Percentiles rank a stretch among this genome's conserved stretches.
Conservation (phyloP, 345 rosid genomes). For the Conringia planisiliqua region DNA sequence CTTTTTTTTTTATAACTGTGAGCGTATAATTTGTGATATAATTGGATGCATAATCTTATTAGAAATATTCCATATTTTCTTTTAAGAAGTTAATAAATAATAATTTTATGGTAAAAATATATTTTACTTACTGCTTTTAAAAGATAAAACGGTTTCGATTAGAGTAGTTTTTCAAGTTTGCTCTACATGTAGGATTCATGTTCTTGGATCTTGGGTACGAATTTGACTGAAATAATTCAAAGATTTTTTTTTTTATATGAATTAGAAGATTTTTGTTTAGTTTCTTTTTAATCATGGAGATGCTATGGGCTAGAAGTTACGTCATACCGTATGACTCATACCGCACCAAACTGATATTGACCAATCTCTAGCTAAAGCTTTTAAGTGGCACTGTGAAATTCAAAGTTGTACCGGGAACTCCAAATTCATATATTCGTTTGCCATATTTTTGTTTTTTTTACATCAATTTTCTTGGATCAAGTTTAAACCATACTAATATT, state of each 20-base stretch:
- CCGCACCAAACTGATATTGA: background rate
- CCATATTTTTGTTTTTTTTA: background rate
- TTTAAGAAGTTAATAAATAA: background rate
- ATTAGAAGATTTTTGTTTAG: background rate
- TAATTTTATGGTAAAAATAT: background rate
- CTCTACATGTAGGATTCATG: background rate
- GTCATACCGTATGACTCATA: background rate
- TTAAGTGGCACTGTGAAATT: background rate
- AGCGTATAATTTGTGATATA: background rate
- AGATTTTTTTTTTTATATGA: background rate
- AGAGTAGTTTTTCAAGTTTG: background rate
- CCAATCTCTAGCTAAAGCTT: background rate
- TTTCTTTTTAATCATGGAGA: background rate
- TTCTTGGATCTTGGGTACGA: background rate
- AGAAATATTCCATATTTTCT: background rate
- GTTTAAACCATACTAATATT: background rate
- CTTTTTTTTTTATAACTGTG: background rate
- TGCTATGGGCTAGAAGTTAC: background rate
- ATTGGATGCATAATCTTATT: background rate
- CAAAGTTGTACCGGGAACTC: background rate
- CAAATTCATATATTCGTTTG: background rate
- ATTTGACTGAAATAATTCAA: constrained; percentile 5
- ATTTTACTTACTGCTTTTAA: background rate
- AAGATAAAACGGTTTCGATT: background rate
- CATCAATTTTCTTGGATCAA: background rate